Percentiles rank a stretch among this genome's conserved stretches.
phyloP scores from a whole-genome alignment of 2,329 filamentous ascomycete species.

The Pseudodiploospora longispora region DNA sequence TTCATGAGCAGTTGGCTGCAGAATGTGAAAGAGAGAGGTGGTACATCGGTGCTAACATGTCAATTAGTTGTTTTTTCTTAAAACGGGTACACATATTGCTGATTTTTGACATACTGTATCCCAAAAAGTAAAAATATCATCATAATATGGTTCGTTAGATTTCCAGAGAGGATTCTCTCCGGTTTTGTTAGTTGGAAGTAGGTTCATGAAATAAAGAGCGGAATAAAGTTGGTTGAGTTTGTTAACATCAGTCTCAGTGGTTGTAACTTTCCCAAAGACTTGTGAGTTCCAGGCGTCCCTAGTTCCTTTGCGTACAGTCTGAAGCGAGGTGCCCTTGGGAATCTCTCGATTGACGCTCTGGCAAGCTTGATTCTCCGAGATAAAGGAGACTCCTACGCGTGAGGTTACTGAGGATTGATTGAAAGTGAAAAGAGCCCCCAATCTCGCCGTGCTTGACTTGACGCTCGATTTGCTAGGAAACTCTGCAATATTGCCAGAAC shows the following conservation, averaged over 20 bases:
- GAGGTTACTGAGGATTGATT: conserved; percentile 38
- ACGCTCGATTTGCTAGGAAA: conserved; percentile 24
- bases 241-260: conserved; percentile 44
- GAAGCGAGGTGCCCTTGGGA: conserved; percentile 32
- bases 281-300: conserved; percentile 51
- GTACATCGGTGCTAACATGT: conserved; percentile 49
- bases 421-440: conserved; percentile 50
- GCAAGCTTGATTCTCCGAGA: conserved; percentile 55
- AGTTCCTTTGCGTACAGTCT: conserved; percentile 36
- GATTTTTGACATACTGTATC: conserved; percentile 25
- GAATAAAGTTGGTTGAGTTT: conserved; percentile 57
- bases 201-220: conserved; percentile 60
- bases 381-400: conserved; percentile 59
- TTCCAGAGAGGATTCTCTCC: conserved; percentile 62
- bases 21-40: conserved; percentile 55
- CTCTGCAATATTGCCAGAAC: conserved; percentile 20
- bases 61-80: background rate
- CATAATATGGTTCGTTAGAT: conserved; percentile 59
- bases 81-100: background rate
- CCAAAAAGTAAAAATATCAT: conserved; percentile 66
- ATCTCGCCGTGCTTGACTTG: conserved; percentile 27
- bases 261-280: conserved; percentile 56
- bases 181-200: conserved; percentile 62
- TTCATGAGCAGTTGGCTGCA: conserved; percentile 55
- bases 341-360: conserved; percentile 50